Evolutionary conservation across 371 early-diverging fungal species (phyloP).

Genomic region (Rhizopus sp.): DNA sequence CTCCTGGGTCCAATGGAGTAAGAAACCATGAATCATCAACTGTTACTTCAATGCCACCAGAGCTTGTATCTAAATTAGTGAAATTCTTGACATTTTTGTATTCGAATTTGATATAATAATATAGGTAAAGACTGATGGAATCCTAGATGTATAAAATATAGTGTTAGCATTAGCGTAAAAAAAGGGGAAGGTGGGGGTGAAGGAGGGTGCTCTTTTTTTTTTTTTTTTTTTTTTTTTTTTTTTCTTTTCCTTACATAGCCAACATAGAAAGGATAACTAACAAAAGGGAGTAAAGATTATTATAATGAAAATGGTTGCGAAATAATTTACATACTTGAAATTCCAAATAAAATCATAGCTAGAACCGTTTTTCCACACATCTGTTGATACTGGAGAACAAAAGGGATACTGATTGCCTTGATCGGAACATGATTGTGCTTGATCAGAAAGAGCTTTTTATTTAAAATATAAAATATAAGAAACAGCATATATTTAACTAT

Average conservation of each 20-base stretch:
- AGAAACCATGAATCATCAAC: constrained; percentile 50
- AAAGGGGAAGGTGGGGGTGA: too few relatives aligned
- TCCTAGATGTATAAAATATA: too few relatives aligned
- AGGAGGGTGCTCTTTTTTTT: too few relatives aligned
- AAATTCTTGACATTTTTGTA: constrained; percentile 35
- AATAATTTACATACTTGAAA: constrained; percentile 29
- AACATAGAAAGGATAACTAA: constrained; percentile 39
- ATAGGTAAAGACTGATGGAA: constrained; percentile 31
- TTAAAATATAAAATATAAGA: constrained; percentile 3
- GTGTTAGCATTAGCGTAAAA: constrained; percentile 2
- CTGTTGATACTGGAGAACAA: constrained; percentile 29
- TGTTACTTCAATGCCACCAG: constrained; percentile 23
- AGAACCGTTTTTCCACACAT: constrained; percentile 39
- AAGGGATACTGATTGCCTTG: constrained; percentile 30
- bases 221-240: background rate
- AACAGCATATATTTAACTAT: background rate
- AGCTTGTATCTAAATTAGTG: constrained; percentile 21
- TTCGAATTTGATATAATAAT: constrained; percentile 38
- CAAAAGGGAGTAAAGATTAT: constrained; percentile 4
- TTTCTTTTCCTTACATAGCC: constrained; percentile 23
- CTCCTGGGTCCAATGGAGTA: constrained; percentile 14
- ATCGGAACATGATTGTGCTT: constrained; percentile 26
- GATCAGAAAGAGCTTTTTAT: constrained; percentile 14
- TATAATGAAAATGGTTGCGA: background rate
- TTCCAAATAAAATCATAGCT: constrained; percentile 42